Evolutionary conservation across 192 early-diverging fungal genomes (phyloP).

Genomic region (Kappamyces sp.): DNA sequence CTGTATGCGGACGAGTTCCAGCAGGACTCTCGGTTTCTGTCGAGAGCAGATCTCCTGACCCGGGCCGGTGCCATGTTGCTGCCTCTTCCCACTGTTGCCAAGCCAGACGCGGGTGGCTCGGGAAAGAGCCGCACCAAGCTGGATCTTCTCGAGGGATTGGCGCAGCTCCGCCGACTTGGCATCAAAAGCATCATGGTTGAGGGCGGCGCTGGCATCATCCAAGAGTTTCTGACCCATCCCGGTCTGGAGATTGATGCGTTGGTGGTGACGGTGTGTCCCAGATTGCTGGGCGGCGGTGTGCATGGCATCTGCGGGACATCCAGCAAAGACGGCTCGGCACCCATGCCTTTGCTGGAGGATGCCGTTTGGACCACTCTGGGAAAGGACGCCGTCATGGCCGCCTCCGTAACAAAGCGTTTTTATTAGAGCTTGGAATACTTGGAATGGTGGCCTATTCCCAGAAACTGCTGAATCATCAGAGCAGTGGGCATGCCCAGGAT

Average conservation of each 20-base stretch:
- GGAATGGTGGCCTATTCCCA: too few relatives aligned
- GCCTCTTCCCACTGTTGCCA: slow-evolving; percentile 14
- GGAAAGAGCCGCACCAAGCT: neutral
- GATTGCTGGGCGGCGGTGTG: slow-evolving; percentile 57
- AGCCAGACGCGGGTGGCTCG: neutral
- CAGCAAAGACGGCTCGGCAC: neutral
- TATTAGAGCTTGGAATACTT: too few relatives aligned
- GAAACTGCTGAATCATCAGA: too few relatives aligned
- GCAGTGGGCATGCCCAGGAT: neutral
- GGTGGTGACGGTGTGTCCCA: slow-evolving; percentile 69
- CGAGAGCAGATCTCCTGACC: slow-evolving; percentile 34
- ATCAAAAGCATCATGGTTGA: slow-evolving; percentile 77
- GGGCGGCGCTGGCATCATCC: slow-evolving; percentile 74
- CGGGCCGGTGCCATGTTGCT: slow-evolving; percentile 55
- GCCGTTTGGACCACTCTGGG: neutral
- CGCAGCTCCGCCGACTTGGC: slow-evolving; percentile 17
- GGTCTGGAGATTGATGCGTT: slow-evolving; percentile 35
- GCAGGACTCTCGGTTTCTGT: neutral
- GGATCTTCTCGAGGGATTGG: slow-evolving; percentile 14
- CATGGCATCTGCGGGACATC: slow-evolving; percentile 28
- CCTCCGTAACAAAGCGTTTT: too few relatives aligned
- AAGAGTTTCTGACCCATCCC: slow-evolving; percentile 44
- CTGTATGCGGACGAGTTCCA: neutral
- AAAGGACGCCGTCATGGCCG: neutral
- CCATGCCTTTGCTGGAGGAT: neutral